Conservation (phyloP, 495 filamentous ascomycete species). For the Bombardia bombarda region DNA sequence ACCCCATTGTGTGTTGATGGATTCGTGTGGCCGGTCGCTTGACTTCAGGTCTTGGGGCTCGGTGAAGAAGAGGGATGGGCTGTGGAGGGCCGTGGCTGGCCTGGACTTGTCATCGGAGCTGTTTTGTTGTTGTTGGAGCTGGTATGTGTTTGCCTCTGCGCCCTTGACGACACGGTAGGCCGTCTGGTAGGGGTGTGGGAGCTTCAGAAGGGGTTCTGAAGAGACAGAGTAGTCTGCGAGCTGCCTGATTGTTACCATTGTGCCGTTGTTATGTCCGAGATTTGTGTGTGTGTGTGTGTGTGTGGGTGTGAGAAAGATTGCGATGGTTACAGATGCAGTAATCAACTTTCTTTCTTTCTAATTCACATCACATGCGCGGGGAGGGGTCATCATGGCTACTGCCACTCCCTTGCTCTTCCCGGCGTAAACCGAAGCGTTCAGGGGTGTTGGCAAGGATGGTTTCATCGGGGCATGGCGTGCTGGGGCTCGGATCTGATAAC, state of each 20-base stretch:
- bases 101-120: slow-evolving; percentile 10
- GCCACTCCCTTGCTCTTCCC: too few relatives aligned
- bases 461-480: slow-evolving; percentile 13
- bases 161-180: slow-evolving; percentile 29
- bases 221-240: slow-evolving; percentile 20
- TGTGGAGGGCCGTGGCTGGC: slow-evolving; percentile 23
- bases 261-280: slow-evolving; percentile 1
- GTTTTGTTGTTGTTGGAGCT: slow-evolving; percentile 14
- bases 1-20: slow-evolving; percentile 41
- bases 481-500: slow-evolving; percentile 43
- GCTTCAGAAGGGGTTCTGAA: slow-evolving; percentile 33
- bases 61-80: slow-evolving; percentile 30
- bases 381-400: too few relatives aligned
- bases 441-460: not conserved
- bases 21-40: slow-evolving; percentile 34
- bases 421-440: too few relatives aligned
- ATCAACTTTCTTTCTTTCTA: too few relatives aligned
- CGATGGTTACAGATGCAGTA: too few relatives aligned
- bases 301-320: too few relatives aligned
- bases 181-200: slow-evolving; percentile 39
- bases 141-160: slow-evolving; percentile 6
- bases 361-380: too few relatives aligned
- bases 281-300: not conserved
- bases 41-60: slow-evolving; percentile 37
- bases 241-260: slow-evolving; percentile 18